Base-by-base conservation (phyloP, 495 filamentous ascomycete species). In the Achaetomiella virescens region DNA sequence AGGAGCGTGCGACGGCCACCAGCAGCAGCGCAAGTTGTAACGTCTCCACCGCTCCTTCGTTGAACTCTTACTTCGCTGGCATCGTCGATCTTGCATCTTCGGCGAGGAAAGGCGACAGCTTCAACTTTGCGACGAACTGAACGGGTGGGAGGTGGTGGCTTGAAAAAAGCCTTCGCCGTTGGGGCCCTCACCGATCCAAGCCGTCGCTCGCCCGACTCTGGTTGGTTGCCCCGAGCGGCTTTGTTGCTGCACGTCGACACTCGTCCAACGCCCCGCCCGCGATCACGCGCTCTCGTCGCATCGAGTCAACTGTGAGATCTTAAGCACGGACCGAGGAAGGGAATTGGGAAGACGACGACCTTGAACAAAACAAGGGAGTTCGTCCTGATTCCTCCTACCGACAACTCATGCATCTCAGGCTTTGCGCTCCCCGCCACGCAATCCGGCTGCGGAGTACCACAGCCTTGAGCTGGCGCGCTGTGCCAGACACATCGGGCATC, bases 211-310 rank as follows among this genome's bases (percentile, higher is more conserved):
- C 31, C 50, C 14, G 38, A 10, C 18, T 54, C 42, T 54, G 53
- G 53, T 55, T 55, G 53, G 53, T 55, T 48, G 53, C 53, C 41
- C 27, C 44, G 36, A 35, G 44, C 35, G 48, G 43, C 44, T 21
- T 5, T 42, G 35, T 40, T 36, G 44, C 45, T 48, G 36, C 44
- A 33, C 53, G 33, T 48, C 53, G 10, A 55, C 44, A 55, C 22
- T 22, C 33, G 41, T 46, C 42, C 33, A 15, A 47, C 52, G 46
- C 42, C 53, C 53, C 53, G 44, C 53, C 36, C 37, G 29, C 24
- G 35, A 55, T 55, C 53, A 55, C 53, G 53, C 53, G 35, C 52
- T 17, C 40, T 17, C 25, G 17, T 24, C 44, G 31, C 31, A 36
- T 12, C 22, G 14, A 18, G 35, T 31, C 5, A 12, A 18, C 22